These are phyloP conservation scores for Cyberlindnera mycetangii DNA, from an alignment of 805 yeast genomes.

Conservation along the genomic window DNA sequence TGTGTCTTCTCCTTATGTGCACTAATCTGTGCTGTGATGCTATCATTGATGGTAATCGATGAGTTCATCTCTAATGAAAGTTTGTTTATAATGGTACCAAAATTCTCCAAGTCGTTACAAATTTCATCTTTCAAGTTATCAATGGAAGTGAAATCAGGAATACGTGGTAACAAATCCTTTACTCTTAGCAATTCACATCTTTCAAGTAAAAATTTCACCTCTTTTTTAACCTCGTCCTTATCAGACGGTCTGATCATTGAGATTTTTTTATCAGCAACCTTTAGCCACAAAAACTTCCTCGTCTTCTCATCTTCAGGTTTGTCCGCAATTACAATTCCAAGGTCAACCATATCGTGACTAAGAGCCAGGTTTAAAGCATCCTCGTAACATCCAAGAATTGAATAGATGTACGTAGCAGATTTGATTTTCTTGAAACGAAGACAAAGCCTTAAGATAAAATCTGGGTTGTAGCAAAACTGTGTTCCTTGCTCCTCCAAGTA, in stretches of 20 bases:
- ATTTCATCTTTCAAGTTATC: conserved; percentile 83
- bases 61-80: conserved; percentile 74
- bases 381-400: conserved; percentile 65
- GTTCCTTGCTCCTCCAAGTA: conserved; percentile 44
- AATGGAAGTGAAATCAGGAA: conserved; percentile 80
- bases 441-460: conserved; percentile 73
- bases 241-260: conserved; percentile 23
- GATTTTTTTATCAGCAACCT: conserved; percentile 42
- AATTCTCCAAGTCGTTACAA: conserved; percentile 70
- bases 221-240: conserved; percentile 28
- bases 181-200: conserved; percentile 56
- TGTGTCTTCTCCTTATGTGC: conserved; percentile 53
- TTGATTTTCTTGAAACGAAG: conserved; percentile 53
- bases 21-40: conserved; percentile 58
- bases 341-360: conserved; percentile 51
- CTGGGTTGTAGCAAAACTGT: conserved; percentile 55
- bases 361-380: conserved; percentile 80
- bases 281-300: conserved; percentile 72
- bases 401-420: conserved; percentile 72
- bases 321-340: conserved; percentile 58
- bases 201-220: conserved; percentile 36
- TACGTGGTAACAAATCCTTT: conserved; percentile 78
- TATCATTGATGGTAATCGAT: conserved; percentile 58
- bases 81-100: conserved; percentile 62
- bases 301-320: conserved; percentile 47